Conservation (phyloP, 208 protist species). For the Acanthamoeba castellanii region DNA sequence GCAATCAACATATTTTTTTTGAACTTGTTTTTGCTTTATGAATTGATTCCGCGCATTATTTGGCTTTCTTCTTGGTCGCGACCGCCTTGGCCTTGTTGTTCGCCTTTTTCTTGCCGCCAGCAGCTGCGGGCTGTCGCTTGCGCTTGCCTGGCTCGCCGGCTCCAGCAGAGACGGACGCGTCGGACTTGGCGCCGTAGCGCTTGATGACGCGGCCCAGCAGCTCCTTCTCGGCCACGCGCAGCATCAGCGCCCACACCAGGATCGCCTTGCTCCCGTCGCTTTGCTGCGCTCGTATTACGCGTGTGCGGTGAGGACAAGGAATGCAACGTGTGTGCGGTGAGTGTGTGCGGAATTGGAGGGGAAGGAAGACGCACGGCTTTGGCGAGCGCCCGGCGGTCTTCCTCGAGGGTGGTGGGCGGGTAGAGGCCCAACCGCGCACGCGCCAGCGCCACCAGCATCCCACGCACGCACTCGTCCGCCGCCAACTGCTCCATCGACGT, state of each 20-base stretch:
- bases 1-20: too few species aligned
- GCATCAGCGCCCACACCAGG: constrained; percentile 36
- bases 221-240: constrained; percentile 11
- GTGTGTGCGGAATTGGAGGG: too few species aligned
- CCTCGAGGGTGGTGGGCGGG: not conserved
- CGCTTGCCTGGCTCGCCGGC: not conserved
- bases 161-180: too few species aligned
- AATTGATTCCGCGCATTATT: too few species aligned
- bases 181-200: not conserved
- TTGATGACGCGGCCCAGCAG: constrained; percentile 11
- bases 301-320: too few species aligned
- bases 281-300: not conserved
- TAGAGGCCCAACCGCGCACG: not conserved
- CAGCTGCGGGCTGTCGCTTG: not conserved
- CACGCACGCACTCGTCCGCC: not conserved
- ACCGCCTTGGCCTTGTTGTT: not conserved
- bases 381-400: not conserved
- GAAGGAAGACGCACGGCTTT: not conserved
- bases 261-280: not conserved
- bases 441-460: not conserved
- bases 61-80: not conserved
- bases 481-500: not conserved
- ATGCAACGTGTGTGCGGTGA: too few species aligned
- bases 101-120: not conserved
- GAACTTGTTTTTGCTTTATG: too few species aligned